phyloP scores from a whole-genome alignment of 805 yeast species.

The Candida morakotiae region DNA sequence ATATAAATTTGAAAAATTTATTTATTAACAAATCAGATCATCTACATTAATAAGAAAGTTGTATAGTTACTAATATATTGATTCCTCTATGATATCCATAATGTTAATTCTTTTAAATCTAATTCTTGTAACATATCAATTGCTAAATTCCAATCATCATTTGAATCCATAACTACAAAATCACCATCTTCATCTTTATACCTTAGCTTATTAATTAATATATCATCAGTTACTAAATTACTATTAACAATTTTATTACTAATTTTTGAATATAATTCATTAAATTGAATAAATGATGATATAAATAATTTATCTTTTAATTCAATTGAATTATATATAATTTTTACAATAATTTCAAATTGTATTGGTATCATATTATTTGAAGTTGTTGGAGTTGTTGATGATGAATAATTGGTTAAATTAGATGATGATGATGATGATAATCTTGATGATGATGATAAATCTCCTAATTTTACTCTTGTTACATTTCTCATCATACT shows the following conservation, averaged over 20 bases:
- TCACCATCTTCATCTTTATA: conserved; percentile 97
- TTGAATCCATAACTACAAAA: conserved; percentile 75
- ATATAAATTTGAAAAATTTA: background rate
- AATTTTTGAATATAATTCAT: conserved; percentile 63
- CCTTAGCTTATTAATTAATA: conserved; percentile 53
- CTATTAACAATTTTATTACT: conserved; percentile 45
- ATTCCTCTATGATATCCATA: conserved; percentile 47
- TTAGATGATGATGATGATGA: conserved; percentile 11
- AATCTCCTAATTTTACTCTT: conserved; percentile 17
- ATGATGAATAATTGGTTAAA: conserved; percentile 11
- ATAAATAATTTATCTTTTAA: conserved; percentile 25
- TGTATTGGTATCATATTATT: conserved; percentile 1
- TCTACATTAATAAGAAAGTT: background rate
- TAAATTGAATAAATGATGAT: conserved; percentile 24
- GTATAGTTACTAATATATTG: too few relatives aligned
- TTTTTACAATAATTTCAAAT: conserved; percentile 20
- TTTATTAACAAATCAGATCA: background rate
- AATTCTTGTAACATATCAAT: conserved; percentile 49
- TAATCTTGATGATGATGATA: conserved; percentile 17
- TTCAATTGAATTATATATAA: conserved; percentile 30
- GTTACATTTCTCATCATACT: conserved; percentile 37
- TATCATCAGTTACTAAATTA: conserved; percentile 51
- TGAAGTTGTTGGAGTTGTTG: conserved; percentile 10
- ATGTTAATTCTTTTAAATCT: conserved; percentile 21
- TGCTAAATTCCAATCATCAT: conserved; percentile 87